These are phyloP conservation scores for Botryosphaeria dothidea DNA, from an alignment of 2,329 filamentous ascomycete species.

Conservation along the genomic window DNA sequence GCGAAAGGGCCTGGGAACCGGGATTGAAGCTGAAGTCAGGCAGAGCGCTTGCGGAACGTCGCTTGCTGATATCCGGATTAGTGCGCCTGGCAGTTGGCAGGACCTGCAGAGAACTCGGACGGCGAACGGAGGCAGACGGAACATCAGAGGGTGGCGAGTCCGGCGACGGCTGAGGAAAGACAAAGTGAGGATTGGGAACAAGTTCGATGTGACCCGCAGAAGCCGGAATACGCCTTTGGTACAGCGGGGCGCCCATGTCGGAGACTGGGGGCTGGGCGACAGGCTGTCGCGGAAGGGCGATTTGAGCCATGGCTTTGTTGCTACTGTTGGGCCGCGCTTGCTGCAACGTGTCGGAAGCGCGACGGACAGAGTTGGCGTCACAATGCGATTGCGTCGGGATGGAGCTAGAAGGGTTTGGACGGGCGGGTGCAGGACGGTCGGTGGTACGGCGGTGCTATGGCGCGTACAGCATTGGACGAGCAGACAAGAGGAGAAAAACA, in stretches of 20 bases:
- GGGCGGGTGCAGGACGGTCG: constrained; percentile 13
- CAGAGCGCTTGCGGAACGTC: constrained; percentile 45
- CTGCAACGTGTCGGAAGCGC: constrained; percentile 8
- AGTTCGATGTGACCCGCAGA: constrained; percentile 43
- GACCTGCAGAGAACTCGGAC: constrained; percentile 39
- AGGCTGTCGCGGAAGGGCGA: constrained; percentile 42
- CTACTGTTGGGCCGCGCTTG: constrained; percentile 1
- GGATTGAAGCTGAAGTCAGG: constrained; percentile 54
- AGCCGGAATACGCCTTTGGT: constrained; percentile 20
- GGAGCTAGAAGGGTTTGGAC: neutral
- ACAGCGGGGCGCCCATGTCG: constrained; percentile 22
- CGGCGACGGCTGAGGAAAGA: constrained; percentile 45
- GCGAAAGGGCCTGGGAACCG: constrained; percentile 26
- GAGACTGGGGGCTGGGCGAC: constrained; percentile 34
- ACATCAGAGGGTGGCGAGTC: constrained; percentile 30
- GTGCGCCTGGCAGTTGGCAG: constrained; percentile 33
- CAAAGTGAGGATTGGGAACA: constrained; percentile 50
- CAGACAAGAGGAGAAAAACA: constrained; percentile 6
- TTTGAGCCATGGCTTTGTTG: constrained; percentile 35
- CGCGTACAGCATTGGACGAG: constrained; percentile 12
- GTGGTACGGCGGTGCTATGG: constrained; percentile 13
- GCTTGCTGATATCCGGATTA: constrained; percentile 35
- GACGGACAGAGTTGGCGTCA: constrained; percentile 7
- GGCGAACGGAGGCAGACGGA: constrained; percentile 34
- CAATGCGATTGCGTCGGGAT: constrained; percentile 8